These are phyloP conservation scores for Pythium diclinum DNA, from an alignment of 352 stramenopile species.

Conservation along the genomic window DNA sequence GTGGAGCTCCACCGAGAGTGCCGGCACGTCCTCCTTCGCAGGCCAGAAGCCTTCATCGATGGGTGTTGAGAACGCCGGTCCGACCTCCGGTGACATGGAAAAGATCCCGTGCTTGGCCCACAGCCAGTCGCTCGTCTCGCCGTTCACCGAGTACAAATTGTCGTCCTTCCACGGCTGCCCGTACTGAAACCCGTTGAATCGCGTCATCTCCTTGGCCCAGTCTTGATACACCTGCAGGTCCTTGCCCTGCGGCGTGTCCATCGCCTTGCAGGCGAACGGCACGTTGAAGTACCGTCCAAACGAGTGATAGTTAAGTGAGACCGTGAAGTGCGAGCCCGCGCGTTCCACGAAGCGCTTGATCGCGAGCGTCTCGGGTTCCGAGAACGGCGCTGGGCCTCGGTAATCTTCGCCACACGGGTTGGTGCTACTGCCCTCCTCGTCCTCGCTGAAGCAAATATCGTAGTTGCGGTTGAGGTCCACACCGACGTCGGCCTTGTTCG, in stretches of 20 bases:
- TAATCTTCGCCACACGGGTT: constrained; percentile 75
- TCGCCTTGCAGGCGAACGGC: constrained; percentile 74
- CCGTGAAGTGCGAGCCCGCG: constrained; percentile 44
- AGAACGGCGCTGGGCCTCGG: constrained; percentile 62
- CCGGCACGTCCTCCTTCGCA: constrained; percentile 40
- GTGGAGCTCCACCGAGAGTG: constrained; percentile 60
- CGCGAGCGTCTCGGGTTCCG: constrained; percentile 75
- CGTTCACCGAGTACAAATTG: constrained; percentile 86
- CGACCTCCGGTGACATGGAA: constrained; percentile 82
- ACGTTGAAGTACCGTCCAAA: constrained; percentile 85
- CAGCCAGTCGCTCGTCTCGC: constrained; percentile 88
- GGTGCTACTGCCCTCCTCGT: constrained; percentile 61
- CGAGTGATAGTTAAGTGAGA: constrained; percentile 82
- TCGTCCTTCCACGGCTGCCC: constrained; percentile 80
- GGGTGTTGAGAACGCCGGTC: constrained; percentile 47
- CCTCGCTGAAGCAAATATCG: constrained; percentile 67
- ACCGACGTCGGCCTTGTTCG: constrained; percentile 33
- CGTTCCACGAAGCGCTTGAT: constrained; percentile 67
- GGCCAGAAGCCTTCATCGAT: constrained; percentile 68
- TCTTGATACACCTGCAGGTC: constrained; percentile 44
- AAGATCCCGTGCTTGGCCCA: constrained; percentile 78
- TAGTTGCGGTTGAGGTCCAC: constrained; percentile 88
- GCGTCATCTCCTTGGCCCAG: constrained; percentile 66
- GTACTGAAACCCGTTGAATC: constrained; percentile 72
- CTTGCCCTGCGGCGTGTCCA: constrained; percentile 35